phyloP scores from a whole-genome alignment of 2,329 filamentous ascomycete species.

The Tolypocladium pustulatum region DNA sequence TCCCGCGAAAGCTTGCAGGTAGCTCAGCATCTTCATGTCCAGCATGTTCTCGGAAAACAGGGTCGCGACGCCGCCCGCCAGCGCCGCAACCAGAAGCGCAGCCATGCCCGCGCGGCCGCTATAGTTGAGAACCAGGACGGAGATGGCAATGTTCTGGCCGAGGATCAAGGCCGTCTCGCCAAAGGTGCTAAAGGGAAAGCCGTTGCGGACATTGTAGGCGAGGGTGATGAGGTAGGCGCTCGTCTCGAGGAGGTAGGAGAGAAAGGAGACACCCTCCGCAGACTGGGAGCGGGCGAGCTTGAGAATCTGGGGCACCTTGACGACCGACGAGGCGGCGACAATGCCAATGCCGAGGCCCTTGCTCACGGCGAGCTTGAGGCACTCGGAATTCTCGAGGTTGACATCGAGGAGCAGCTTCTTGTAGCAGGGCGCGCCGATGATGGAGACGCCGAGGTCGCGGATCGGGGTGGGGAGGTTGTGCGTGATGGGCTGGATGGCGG shows the following conservation, averaged over 20 bases:
- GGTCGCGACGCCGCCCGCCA: slow-evolving; percentile 59
- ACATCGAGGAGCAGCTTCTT: slow-evolving; percentile 75
- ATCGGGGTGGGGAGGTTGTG: slow-evolving; percentile 65
- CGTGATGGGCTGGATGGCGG: slow-evolving; percentile 57
- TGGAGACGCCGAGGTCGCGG: slow-evolving; percentile 61
- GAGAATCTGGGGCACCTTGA: slow-evolving; percentile 94
- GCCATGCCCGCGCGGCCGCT: slow-evolving; percentile 57
- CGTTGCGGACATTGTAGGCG: slow-evolving; percentile 83
- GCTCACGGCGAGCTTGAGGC: slow-evolving; percentile 80
- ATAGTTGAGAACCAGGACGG: slow-evolving; percentile 76
- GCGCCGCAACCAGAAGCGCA: slow-evolving; percentile 65
- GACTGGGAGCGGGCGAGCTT: slow-evolving; percentile 79
- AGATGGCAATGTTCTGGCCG: slow-evolving; percentile 85
- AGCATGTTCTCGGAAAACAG: slow-evolving; percentile 60
- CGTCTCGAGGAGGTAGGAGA: slow-evolving; percentile 89
- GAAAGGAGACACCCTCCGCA: slow-evolving; percentile 74
- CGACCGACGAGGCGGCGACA: slow-evolving; percentile 77
- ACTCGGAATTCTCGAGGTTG: slow-evolving; percentile 64
- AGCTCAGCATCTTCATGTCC: slow-evolving; percentile 55
- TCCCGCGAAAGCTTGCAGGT: slow-evolving; percentile 77
- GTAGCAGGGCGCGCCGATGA: slow-evolving; percentile 82
- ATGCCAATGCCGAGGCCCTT: slow-evolving; percentile 92
- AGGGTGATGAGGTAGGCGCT: slow-evolving; percentile 78
- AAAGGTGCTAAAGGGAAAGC: slow-evolving; percentile 92
- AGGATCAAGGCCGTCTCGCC: slow-evolving; percentile 91